Conservation (phyloP, 2,329 filamentous ascomycete species). For the Fusarium falciforme region DNA sequence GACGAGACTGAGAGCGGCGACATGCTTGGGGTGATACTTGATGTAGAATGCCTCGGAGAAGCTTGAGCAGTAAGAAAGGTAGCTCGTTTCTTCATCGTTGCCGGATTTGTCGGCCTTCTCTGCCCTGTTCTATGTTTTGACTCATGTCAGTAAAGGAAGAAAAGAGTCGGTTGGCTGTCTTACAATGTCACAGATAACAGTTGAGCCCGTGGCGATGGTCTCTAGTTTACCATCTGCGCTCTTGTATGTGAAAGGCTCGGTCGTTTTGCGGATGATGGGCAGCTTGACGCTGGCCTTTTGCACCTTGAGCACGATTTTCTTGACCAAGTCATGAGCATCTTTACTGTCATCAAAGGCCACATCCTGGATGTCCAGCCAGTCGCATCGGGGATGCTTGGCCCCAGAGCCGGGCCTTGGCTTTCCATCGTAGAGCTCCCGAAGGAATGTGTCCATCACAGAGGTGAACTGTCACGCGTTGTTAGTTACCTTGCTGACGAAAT, state of each 20-base stretch:
- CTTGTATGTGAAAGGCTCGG: not conserved
- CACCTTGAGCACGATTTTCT: slow-evolving; percentile 8
- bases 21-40: slow-evolving; percentile 17
- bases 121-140: not conserved
- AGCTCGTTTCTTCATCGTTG: not conserved
- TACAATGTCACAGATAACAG: slow-evolving; percentile 28
- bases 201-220: slow-evolving; percentile 3
- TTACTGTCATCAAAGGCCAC: not conserved
- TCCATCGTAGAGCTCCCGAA: not conserved
- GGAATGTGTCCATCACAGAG: slow-evolving; percentile 20
- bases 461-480: slow-evolving; percentile 17
- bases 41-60: slow-evolving; percentile 32
- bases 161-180: not conserved
- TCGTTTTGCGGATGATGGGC: slow-evolving; percentile 24
- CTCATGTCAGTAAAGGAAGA: not conserved
- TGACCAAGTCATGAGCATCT: slow-evolving; percentile 1
- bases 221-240: not conserved
- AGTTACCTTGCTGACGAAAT: not conserved
- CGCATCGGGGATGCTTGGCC: not conserved
- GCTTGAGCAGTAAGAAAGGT: slow-evolving; percentile 13
- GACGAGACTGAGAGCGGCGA: slow-evolving; percentile 15
- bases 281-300: slow-evolving; percentile 16
- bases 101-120: not conserved
- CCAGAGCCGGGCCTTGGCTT: not conserved
- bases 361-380: not conserved